These are phyloP conservation scores for Amanita phalloides DNA, from an alignment of 768 basidiomycete species.

Conservation along the genomic window DNA sequence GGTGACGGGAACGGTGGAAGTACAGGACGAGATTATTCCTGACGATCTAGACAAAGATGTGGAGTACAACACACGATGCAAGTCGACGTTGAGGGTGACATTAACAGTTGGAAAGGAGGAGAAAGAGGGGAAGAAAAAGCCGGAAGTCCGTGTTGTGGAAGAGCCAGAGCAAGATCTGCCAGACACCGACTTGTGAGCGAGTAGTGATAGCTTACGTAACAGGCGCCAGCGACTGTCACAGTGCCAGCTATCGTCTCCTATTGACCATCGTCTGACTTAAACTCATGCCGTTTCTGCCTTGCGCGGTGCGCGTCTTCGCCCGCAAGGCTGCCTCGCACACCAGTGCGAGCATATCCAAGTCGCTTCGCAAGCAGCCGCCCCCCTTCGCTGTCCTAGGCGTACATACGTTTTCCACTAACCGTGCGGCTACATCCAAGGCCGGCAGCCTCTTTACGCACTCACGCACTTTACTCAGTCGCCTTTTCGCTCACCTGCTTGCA, in stretches of 20 bases:
- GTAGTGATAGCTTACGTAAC: too few species aligned
- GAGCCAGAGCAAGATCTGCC: conserved; percentile 24
- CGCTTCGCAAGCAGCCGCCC: background rate
- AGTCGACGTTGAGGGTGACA: conserved; percentile 54
- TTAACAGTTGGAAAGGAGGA: conserved; percentile 48
- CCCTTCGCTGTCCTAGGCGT: background rate
- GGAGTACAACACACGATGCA: conserved; percentile 54
- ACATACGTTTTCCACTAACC: background rate
- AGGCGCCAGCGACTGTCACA: too few species aligned
- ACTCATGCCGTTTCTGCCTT: background rate
- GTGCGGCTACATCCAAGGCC: conserved; percentile 10
- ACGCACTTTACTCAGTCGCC: conserved; percentile 40
- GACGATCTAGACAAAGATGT: conserved; percentile 64
- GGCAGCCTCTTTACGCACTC: conserved; percentile 41
- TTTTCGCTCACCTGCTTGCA: conserved; percentile 47
- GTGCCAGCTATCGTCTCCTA: background rate
- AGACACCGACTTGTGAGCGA: background rate
- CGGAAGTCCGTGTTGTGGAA: conserved; percentile 9
- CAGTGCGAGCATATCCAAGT: background rate
- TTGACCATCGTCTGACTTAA: background rate
- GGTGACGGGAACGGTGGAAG: conserved; percentile 59
- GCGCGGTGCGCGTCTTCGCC: conserved; percentile 3
- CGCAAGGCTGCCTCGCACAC: conserved; percentile 3
- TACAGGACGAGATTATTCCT: conserved; percentile 73
- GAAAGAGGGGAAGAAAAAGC: background rate